These are phyloP conservation scores for Teunomyces stri DNA, from an alignment of 805 yeast genomes.

Conservation along the genomic window DNA sequence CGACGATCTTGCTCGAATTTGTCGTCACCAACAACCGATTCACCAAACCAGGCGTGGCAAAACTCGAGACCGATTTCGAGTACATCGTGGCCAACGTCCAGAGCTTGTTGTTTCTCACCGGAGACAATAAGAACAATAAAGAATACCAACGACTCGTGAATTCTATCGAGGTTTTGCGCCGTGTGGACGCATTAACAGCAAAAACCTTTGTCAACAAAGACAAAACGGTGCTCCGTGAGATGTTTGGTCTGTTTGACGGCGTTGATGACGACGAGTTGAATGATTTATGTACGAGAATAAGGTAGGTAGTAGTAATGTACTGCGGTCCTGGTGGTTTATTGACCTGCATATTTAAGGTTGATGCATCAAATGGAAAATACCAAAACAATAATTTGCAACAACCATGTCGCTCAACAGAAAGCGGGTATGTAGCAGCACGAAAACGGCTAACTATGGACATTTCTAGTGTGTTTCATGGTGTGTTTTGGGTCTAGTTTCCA, in stretches of 20 bases:
- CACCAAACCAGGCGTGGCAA: slow-evolving; percentile 29
- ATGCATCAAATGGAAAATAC: neutral
- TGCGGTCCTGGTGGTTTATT: neutral
- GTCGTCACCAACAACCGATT: slow-evolving; percentile 40
- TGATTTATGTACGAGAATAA: slow-evolving; percentile 26
- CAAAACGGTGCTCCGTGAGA: slow-evolving; percentile 6
- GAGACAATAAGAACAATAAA: slow-evolving; percentile 4
- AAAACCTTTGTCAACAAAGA: slow-evolving; percentile 14
- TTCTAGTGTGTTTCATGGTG: too few species aligned
- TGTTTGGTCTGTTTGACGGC: slow-evolving; percentile 14
- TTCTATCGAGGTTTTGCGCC: slow-evolving; percentile 28
- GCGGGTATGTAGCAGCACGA: slow-evolving; percentile 18
- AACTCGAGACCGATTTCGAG: slow-evolving; percentile 30
- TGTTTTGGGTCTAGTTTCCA: too few species aligned
- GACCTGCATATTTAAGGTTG: neutral
- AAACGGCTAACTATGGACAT: too few species aligned
- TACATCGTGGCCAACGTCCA: slow-evolving; percentile 17
- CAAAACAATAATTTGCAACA: neutral
- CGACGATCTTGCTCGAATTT: slow-evolving; percentile 33
- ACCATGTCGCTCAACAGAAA: slow-evolving; percentile 23
- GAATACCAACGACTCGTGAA: slow-evolving; percentile 20
- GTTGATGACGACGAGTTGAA: slow-evolving; percentile 19
- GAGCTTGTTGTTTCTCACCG: slow-evolving; percentile 16
- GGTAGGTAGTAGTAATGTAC: slow-evolving; percentile 9
- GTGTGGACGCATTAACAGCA: slow-evolving; percentile 22